Base-by-base conservation (phyloP, 2,329 filamentous ascomycete species). In the Xylariomycetidae sp. region DNA sequence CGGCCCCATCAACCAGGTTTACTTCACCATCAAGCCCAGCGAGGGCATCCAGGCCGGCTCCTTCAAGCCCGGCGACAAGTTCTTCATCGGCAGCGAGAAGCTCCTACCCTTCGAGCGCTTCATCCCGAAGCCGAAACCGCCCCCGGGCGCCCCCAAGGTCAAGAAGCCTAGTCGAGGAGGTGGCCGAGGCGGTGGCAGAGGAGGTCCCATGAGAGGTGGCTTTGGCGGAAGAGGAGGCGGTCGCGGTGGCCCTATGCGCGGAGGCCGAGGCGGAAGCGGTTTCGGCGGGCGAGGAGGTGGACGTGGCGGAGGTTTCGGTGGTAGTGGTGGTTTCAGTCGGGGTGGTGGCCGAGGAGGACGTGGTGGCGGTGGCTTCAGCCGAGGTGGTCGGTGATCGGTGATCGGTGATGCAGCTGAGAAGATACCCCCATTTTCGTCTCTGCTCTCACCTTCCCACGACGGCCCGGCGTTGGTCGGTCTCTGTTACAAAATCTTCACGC, bases 21-120 rank as follows among this genome's bases (percentile, higher is more conserved):
- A 84, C 72, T 98, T 98, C 74, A 96, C 90, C 54, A 84, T 98
- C 64, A 96, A 96, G 70, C 89, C 90, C 34, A 81, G 87, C 59
- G 90, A 96, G 60, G 92, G 92, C 52, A 96, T 98, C 61, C 85
- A 94, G 64, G 88, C 92, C 42, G 78, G 81, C 39, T 92, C 85
- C 25, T 98, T 96, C 80, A 94, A 95, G 72, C 67, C 81, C 43
- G 92, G 92, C 58, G 92, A 96, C 73, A 95, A 93, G 69, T 93
- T 98, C 68, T 98, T 81, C 72, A 95, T 96, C 57, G 85, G 82
- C 51, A 77, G 81, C 55, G 92, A 96, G 68, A 98, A 95, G 73
- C 78, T 95, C 32, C 72, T 98, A 42, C 90, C 92, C 27, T 70
- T 96, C 52, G 92, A 98, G 64, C 88, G 84, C 73, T 98, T 98